Base-by-base conservation (phyloP, 2,329 filamentous ascomycete genomes). In the Epichloe sp. region DNA sequence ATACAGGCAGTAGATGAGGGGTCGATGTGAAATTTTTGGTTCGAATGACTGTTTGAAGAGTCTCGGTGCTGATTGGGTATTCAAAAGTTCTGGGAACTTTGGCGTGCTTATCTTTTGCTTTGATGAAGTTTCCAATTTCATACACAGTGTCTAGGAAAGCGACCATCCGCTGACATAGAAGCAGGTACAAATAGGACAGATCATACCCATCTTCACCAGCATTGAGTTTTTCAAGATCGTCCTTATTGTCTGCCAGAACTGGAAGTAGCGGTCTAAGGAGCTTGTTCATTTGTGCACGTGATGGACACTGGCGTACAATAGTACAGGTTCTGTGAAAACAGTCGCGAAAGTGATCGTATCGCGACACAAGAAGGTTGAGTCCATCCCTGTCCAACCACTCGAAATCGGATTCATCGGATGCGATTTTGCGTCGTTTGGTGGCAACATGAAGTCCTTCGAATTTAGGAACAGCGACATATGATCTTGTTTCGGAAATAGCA, bases 381-480 rank as follows among this genome's bases (percentile, higher is more conserved):
- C 50, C 58, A 48, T 56, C 44, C 31, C 54, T 53, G 43, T 62
- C 61, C 37, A 64, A 50, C 62, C 62, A 64, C n/a, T 55, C 53
- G 12, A 62, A 49, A 10, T 53, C 42, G 43, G 17, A 54, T 43
- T 57, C 52, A 12, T 54, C 49, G 11, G 57, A 52, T 19, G 43
- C 56, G 21, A 63, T 51, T 50, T 62, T 65, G 52, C 56, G 48
- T 17, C 61, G 60, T 54, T 65, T 64, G 52, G 56, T 62, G 49
- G 55, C 48, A 19, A 59, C 55, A 51, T 63, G 52, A 26, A 54
- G 50, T 19, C 54, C 54, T 11, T 15, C 42, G 15, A 47, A 26
- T 8, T 42, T 15, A 12, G 23, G 42, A 17, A 49, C 23, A 26
- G 48, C 46, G 41, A 59, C 51, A 38, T 58, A 58, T 14, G 58